These are phyloP conservation scores for Coniochaeta ligniaria DNA, from an alignment of 2,329 filamentous ascomycete species.

Conservation along the genomic window DNA sequence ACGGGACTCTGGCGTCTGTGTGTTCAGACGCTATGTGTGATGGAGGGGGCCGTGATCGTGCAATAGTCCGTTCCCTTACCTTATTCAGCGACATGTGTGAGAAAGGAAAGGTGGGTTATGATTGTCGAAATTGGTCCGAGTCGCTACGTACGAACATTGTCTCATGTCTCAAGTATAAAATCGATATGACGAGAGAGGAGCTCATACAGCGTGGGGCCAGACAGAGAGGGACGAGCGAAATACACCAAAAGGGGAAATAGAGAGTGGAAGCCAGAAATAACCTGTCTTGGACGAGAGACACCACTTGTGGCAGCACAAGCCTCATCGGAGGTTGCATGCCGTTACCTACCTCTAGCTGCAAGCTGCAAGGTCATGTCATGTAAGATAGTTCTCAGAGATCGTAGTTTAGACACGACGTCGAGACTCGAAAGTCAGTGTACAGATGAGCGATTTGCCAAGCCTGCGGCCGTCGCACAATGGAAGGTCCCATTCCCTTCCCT, in stretches of 20 bases:
- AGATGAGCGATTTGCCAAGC: no score
- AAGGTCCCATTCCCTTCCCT: no score
- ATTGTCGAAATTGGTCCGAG: background rate
- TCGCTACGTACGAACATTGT: background rate
- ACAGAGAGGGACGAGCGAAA: background rate
- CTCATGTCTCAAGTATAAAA: background rate
- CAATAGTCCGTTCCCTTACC: no score
- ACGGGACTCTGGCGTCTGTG: background rate
- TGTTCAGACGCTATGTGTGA: background rate
- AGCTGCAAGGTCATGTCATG: no score
- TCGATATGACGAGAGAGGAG: background rate
- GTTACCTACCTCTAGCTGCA: no score
- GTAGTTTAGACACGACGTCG: no score
- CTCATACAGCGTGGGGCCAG: background rate
- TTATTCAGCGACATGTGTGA: background rate
- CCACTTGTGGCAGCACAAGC: no score
- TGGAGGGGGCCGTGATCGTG: background rate
- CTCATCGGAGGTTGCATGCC: no score
- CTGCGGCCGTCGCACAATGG: no score
- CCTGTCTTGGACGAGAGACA: background rate
- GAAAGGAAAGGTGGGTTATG: background rate
- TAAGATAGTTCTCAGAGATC: no score
- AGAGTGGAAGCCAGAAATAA: background rate
- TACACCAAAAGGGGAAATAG: background rate
- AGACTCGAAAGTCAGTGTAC: no score